Evolutionary conservation across 257 asterid species (phyloP), one percentile per base, ranked within the genome.

Genomic region (Solanum lycopersicoides): DNA sequence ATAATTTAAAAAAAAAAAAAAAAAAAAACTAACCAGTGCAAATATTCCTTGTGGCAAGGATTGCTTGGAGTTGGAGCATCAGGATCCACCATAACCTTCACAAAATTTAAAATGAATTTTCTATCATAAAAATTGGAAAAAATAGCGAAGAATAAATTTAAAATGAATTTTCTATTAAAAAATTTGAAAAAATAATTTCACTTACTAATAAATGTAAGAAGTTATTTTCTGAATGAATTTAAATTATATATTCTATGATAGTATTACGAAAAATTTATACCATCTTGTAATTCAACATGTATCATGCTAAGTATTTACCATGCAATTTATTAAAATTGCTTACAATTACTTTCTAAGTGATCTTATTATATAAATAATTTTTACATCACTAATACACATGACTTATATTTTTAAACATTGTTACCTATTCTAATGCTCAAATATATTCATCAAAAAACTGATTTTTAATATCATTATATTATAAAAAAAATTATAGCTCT

Each of bases 41-140:
- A 79, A 87, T 93, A 93, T 82, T 94, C 96, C 32, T 95, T 82
- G 28, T 93, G 94, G 87, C 12, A 86, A 4, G 96, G 95, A 37
- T 93, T 91, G 80, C 94, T 94, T 1, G 96, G 96, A 84, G 92
- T 93, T 8, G 96, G 96, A 83, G 96, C 96, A 92, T 94, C 96
- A 44, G 96, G 96, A 69, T 94, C 94, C 90, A 94, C 96, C 94
- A 93, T 89, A 56, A 93, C 92, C 96, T 92, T 14, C 63, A 66
- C 15, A 60, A 60, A 56, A 7, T 2, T 56, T 56, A 53, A 53
- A 53, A 18, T 53, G 2, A 23, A 53, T 53, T 53, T 53, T 53
- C n/a, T 18, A 53, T 18, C 5, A 37, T n/a, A 37, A 37, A 37
- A 37, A 37, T 37, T 37, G 7, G 7, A 37, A 37, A 28, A 37